A percentile compares a stretch with the other conserved stretches of the same genome.
phyloP scores from a whole-genome alignment of 2,329 filamentous ascomycete genomes.

The Cadophora sp. region DNA sequence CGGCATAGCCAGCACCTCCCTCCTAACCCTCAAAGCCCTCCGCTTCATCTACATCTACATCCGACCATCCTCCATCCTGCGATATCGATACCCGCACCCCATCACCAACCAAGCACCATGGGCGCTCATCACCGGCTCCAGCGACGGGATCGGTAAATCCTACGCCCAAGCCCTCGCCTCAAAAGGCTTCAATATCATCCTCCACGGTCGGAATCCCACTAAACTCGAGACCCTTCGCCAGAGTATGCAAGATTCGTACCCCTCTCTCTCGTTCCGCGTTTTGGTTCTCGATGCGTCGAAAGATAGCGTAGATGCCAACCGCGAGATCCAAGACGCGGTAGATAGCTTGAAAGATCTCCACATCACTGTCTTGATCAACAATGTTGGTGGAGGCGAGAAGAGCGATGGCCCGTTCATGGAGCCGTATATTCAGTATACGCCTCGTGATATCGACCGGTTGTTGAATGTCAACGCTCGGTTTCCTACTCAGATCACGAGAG shows the following conservation, averaged over 20 bases:
- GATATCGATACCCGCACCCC: slow-evolving; percentile 19
- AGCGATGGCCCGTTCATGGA: slow-evolving; percentile 1
- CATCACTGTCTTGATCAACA: slow-evolving; percentile 63
- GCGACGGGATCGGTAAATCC: slow-evolving; percentile 60
- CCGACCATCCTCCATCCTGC: slow-evolving; percentile 13
- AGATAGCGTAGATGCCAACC: slow-evolving; percentile 40
- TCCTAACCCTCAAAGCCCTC: background rate
- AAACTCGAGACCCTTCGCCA: slow-evolving; percentile 55
- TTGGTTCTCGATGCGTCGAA: slow-evolving; percentile 54
- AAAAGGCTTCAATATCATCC: slow-evolving; percentile 60
- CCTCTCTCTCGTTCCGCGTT: slow-evolving; percentile 48
- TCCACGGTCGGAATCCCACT: slow-evolving; percentile 60
- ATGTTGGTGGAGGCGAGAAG: slow-evolving; percentile 51
- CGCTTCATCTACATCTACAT: slow-evolving; percentile 22
- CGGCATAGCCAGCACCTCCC: background rate
- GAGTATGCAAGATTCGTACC: slow-evolving; percentile 50
- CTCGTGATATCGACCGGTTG: slow-evolving; percentile 48
- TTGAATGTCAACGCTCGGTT: slow-evolving; percentile 58
- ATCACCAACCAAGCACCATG: slow-evolving; percentile 44
- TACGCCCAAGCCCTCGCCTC: slow-evolving; percentile 58
- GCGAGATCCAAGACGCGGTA: slow-evolving; percentile 39
- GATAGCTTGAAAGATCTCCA: slow-evolving; percentile 45
- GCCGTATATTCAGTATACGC: background rate
- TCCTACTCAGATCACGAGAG: slow-evolving; percentile 54
- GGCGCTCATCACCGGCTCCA: slow-evolving; percentile 60